These are phyloP conservation scores for Hydrangea macrophylla DNA, from an alignment of 148 eudicot species.

Conservation along the genomic window DNA sequence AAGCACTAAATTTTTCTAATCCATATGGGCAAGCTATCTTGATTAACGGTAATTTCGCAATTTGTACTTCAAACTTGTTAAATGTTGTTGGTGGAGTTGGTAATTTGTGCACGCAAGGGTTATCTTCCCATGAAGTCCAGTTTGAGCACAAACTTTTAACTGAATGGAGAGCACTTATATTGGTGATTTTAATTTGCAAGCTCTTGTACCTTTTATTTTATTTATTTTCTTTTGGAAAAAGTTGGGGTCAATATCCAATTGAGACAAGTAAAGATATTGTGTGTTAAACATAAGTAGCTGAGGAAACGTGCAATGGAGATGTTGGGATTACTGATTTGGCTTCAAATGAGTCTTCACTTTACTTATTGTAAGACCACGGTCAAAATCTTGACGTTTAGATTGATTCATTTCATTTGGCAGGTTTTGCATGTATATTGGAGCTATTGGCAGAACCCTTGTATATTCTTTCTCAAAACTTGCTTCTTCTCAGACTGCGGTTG, in stretches of 20 bases:
- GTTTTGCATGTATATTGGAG: constrained; percentile 86
- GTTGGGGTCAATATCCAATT: neutral
- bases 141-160: neutral
- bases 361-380: neutral
- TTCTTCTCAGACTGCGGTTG: constrained; percentile 83
- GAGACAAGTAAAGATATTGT: too few relatives aligned
- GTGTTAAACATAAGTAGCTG: neutral
- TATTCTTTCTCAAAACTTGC: constrained; percentile 84
- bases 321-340: neutral
- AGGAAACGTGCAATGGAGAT: neutral
- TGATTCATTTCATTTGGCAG: constrained; percentile 35
- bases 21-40: constrained; percentile 84
- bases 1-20: constrained; percentile 65
- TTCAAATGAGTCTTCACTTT: neutral
- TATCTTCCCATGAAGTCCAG: neutral
- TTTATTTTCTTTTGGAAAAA: neutral
- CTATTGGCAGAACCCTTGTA: constrained; percentile 91
- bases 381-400: neutral
- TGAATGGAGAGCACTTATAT: neutral
- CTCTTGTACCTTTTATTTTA: too few relatives aligned
- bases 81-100: neutral
- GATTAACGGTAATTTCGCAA: constrained; percentile 63
- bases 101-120: neutral
- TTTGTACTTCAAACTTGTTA: neutral
- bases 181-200: neutral